phyloP scores from a whole-genome alignment of 2,329 filamentous ascomycete genomes.

The Chrysoporthe cubensis region DNA sequence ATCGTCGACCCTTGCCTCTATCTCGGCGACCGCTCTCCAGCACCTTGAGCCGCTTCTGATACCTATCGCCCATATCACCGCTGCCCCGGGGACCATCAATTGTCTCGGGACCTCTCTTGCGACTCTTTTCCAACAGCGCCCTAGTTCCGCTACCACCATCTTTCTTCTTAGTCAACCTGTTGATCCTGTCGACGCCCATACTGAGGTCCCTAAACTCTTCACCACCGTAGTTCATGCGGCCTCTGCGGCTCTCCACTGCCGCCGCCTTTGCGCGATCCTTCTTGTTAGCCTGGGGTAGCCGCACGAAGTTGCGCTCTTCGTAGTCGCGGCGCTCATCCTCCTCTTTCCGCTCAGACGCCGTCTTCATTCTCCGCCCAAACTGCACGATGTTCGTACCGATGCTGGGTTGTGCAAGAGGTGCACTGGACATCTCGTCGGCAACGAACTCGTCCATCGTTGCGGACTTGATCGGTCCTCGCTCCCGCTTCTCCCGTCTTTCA shows the following conservation, averaged over 20 bases:
- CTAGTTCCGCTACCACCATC: conserved; percentile 58
- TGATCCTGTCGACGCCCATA: conserved; percentile 84
- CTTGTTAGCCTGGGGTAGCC: conserved; percentile 84
- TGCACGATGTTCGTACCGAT: conserved; percentile 88
- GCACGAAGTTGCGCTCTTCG: conserved; percentile 90
- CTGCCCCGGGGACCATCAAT: conserved; percentile 71
- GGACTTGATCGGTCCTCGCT: conserved; percentile 71
- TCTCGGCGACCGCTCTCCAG: conserved; percentile 48
- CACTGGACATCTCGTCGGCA: conserved; percentile 77
- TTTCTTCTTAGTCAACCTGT: conserved; percentile 76
- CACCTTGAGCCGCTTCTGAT: conserved; percentile 70
- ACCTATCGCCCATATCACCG: conserved; percentile 71
- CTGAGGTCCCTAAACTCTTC: conserved; percentile 91
- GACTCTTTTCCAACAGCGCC: conserved; percentile 77
- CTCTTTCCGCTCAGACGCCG: conserved; percentile 72
- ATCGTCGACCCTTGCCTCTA: conserved; percentile 27
- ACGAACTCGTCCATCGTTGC: conserved; percentile 92
- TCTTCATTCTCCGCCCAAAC: conserved; percentile 79
- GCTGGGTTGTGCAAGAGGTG: conserved; percentile 82
- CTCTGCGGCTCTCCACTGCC: conserved; percentile 52
- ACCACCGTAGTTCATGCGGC: conserved; percentile 76
- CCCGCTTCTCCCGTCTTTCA: conserved; percentile 63
- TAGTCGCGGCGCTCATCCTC: conserved; percentile 83
- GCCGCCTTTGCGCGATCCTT: conserved; percentile 75
- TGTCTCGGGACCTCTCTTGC: conserved; percentile 75